Evolutionary conservation across 75 land plant species (phyloP).

Genomic region (Picea sitchensis): DNA sequence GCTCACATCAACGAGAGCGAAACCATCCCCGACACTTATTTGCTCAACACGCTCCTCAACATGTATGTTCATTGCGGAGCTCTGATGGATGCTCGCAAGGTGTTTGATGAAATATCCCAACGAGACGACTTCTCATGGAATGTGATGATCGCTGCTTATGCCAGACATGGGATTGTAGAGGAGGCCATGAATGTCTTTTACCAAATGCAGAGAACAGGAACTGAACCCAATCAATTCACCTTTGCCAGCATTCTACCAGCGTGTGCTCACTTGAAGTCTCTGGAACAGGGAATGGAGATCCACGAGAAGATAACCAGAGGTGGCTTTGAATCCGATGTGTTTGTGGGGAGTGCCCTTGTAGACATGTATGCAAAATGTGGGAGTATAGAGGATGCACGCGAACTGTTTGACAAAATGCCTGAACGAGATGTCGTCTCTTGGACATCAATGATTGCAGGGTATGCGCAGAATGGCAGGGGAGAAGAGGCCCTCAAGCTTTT

Average conservation of each 20-base stretch:
- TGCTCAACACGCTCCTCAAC: constrained; percentile 24
- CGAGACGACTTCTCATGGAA: constrained; percentile 34
- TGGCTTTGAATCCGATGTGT: constrained; percentile 31
- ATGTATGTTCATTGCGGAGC: constrained; percentile 17
- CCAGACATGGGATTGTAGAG: constrained; percentile 4
- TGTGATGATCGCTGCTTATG: constrained; percentile 7
- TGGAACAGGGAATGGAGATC: constrained; percentile 47
- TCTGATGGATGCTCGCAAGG: constrained; percentile 26
- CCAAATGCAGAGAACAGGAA: constrained; percentile 38
- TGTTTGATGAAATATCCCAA: constrained; percentile 55
- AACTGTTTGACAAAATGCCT: constrained; percentile 43
- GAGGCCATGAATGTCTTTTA: constrained; percentile 43
- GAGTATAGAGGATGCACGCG: constrained; percentile 43
- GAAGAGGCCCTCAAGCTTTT: constrained; percentile 48
- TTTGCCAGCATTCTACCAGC: constrained; percentile 49
- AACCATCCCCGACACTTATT: constrained; percentile 30
- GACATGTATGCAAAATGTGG: constrained; percentile 65
- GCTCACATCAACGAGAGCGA: constrained; percentile 40
- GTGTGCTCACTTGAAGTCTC: constrained; percentile 47
- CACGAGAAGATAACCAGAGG: constrained; percentile 40
- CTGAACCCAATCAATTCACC: constrained; percentile 50
- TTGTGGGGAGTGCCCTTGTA: constrained; percentile 59
- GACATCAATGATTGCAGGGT: constrained; percentile 61
- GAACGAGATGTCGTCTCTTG: constrained; percentile 42
- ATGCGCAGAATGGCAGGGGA: constrained; percentile 47